phyloP scores from a whole-genome alignment of 306 rosid genomes.

The Casuarina glauca region DNA sequence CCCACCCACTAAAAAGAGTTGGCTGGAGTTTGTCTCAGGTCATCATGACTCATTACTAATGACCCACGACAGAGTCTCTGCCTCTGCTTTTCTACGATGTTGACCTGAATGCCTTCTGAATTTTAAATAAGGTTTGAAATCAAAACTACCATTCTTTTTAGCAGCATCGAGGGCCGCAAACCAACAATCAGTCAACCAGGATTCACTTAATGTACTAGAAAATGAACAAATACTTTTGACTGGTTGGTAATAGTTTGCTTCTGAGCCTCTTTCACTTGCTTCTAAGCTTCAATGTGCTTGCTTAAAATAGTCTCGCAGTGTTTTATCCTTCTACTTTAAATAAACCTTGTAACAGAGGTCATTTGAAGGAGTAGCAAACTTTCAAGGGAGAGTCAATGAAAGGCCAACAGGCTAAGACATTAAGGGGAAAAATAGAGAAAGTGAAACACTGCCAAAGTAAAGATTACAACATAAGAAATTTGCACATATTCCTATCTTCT shows the following conservation, averaged over 20 bases:
- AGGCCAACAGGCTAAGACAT: slow-evolving; percentile 1
- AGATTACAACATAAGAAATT: slow-evolving; percentile 20
- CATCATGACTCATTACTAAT: background rate
- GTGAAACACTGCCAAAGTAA: slow-evolving; percentile 24
- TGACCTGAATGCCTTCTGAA: background rate
- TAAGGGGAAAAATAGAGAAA: background rate
- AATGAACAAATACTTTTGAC: background rate
- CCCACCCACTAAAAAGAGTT: too few species aligned
- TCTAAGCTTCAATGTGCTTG: slow-evolving; percentile 5
- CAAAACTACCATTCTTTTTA: slow-evolving; percentile 25
- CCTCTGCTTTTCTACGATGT: background rate
- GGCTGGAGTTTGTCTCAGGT: background rate
- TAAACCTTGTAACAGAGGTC: background rate
- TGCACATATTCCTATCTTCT: slow-evolving; percentile 22
- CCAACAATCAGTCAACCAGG: slow-evolving; percentile 6
- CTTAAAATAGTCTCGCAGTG: background rate
- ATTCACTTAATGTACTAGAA: background rate
- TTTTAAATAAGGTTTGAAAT: background rate
- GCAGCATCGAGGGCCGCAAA: background rate
- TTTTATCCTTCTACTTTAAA: background rate
- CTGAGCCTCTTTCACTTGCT: slow-evolving; percentile 10
- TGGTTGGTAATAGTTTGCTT: slow-evolving; percentile 8
- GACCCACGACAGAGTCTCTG: background rate
- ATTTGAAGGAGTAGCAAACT: slow-evolving; percentile 14
- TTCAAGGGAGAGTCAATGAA: background rate